Percentiles rank a stretch among this genome's conserved stretches.
Conservation (phyloP, 2,329 filamentous ascomycete species). For the Penicillium crustosum region DNA sequence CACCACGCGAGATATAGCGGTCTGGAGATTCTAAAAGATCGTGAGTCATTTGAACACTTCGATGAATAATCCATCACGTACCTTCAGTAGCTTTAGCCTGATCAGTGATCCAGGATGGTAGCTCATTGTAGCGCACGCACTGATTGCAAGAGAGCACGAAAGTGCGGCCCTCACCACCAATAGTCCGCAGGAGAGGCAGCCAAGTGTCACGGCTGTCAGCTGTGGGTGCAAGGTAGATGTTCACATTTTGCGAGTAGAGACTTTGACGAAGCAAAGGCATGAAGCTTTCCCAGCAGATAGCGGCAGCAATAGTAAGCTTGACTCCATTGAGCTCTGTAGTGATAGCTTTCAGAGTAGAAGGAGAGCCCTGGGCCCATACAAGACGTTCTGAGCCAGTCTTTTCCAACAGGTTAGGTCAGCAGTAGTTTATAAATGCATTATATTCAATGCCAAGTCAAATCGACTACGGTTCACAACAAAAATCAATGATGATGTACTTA, state of each 20-base stretch:
- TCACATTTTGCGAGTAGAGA: slow-evolving; percentile 86
- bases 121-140: slow-evolving; percentile 62
- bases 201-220: slow-evolving; percentile 83
- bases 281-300: slow-evolving; percentile 96
- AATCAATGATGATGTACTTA: slow-evolving; percentile 41
- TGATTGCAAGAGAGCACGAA: slow-evolving; percentile 87
- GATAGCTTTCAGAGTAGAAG: slow-evolving; percentile 75
- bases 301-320: slow-evolving; percentile 75
- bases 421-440: neutral
- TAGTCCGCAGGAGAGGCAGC: slow-evolving; percentile 76
- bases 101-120: slow-evolving; percentile 58
- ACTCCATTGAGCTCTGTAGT: slow-evolving; percentile 76
- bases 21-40: neutral
- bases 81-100: slow-evolving; percentile 25
- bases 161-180: slow-evolving; percentile 77
- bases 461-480: neutral
- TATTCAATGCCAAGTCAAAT: neutral
- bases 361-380: slow-evolving; percentile 84
- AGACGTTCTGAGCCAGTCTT: slow-evolving; percentile 77
- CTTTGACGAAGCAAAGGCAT: slow-evolving; percentile 85
- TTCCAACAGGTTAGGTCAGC: neutral
- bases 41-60: neutral
- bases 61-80: slow-evolving; percentile 33
- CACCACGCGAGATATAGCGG: slow-evolving; percentile 67
- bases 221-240: slow-evolving; percentile 86